phyloP scores from a whole-genome alignment of 441 rosid species.

The Kokia cookei region DNA sequence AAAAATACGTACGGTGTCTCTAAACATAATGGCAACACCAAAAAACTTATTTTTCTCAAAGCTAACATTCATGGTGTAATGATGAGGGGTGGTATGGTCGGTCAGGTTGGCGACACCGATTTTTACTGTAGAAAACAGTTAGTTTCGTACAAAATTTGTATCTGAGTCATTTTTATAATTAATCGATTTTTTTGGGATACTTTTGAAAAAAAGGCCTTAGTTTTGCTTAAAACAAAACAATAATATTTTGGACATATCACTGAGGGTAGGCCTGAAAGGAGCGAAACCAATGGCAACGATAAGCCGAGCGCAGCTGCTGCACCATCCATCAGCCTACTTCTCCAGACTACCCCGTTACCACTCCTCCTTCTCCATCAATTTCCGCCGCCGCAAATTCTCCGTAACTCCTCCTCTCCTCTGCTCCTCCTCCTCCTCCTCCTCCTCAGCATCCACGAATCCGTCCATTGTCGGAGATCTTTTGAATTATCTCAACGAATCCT shows the following conservation, averaged over 20 bases:
- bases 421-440: constrained; percentile 9
- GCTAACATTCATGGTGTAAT: too few relatives aligned
- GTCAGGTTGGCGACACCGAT: too few relatives aligned
- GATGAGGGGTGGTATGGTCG: too few relatives aligned
- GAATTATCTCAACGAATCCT: constrained; percentile 86
- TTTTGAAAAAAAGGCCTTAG: too few relatives aligned
- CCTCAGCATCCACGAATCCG: neutral
- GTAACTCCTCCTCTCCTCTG: constrained; percentile 25
- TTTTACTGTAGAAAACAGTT: too few relatives aligned
- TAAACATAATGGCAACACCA: too few relatives aligned
- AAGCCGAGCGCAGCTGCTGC: constrained; percentile 38
- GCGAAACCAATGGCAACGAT: constrained; percentile 33
- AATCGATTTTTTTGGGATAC: too few relatives aligned
- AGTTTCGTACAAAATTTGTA: too few relatives aligned
- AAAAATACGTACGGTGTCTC: rapidly evolving
- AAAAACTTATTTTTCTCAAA: too few relatives aligned
- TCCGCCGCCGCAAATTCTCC: constrained; percentile 30
- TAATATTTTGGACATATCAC: neutral
- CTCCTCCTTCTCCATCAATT: neutral
- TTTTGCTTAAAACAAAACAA: too few relatives aligned
- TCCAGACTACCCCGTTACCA: constrained; percentile 18
- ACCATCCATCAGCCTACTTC: constrained; percentile 10
- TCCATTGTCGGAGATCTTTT: constrained; percentile 72
- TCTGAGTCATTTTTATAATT: too few relatives aligned
- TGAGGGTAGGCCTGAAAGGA: neutral